Evolutionary conservation across 2,329 filamentous ascomycete species (phyloP).

Genomic region (Calonectria ilicicola): DNA sequence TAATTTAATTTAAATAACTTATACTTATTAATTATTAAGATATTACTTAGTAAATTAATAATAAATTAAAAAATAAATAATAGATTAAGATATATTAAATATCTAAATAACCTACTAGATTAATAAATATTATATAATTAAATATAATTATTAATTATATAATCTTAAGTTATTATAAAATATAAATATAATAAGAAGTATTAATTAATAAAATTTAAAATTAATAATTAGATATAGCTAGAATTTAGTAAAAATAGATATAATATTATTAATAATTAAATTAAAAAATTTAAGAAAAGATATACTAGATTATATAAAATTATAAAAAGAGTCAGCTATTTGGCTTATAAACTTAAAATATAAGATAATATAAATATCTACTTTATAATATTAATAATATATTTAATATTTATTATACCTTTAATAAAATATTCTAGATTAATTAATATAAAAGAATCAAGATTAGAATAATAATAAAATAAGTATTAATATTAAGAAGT

Average conservation of each 20-base stretch:
- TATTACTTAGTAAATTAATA: background rate
- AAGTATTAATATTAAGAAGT: background rate
- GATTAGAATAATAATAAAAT: background rate
- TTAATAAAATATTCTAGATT: background rate
- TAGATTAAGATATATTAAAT: background rate
- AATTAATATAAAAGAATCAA: background rate
- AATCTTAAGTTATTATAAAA: background rate
- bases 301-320: background rate
- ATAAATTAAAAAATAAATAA: background rate
- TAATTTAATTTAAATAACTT: background rate
- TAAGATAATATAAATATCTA: background rate
- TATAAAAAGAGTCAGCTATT: background rate
- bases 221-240: background rate
- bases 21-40: background rate
- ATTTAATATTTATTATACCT: background rate
- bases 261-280: background rate
- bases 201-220: background rate
- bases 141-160: background rate
- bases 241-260: background rate
- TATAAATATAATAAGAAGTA: background rate
- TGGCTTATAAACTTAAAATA: background rate
- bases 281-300: background rate
- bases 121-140: background rate
- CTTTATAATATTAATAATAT: background rate
- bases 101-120: background rate